phyloP scores from a whole-genome alignment of 805 yeast genomes.

The Kazachstania taianensis region DNA sequence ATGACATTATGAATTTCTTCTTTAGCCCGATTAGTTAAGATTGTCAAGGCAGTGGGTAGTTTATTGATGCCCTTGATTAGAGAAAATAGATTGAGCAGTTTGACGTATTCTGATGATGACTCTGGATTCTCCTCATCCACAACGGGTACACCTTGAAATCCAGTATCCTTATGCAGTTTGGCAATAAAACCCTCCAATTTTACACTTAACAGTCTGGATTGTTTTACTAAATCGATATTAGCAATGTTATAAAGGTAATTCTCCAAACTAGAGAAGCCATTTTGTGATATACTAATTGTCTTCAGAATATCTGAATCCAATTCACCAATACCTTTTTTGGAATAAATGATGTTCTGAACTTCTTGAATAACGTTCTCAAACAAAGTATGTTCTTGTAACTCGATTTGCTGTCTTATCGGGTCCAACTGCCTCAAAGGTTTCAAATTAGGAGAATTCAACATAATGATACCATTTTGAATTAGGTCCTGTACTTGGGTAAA shows the following conservation, averaged over 20 bases:
- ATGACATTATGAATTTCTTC: slow-evolving; percentile 57
- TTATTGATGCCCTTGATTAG: slow-evolving; percentile 53
- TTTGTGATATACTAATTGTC: slow-evolving; percentile 13
- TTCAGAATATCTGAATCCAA: slow-evolving; percentile 18
- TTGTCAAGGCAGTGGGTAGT: slow-evolving; percentile 46
- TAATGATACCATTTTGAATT: slow-evolving; percentile 35
- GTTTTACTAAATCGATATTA: slow-evolving; percentile 45
- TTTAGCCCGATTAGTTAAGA: slow-evolving; percentile 44
- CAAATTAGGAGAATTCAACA: slow-evolving; percentile 42
- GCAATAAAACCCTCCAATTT: slow-evolving; percentile 29
- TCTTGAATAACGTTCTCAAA: slow-evolving; percentile 73
- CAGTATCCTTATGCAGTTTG: slow-evolving; percentile 1
- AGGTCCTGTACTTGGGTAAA: slow-evolving; percentile 56
- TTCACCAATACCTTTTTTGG: slow-evolving; percentile 30
- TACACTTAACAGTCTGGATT: slow-evolving; percentile 32
- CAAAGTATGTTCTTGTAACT: slow-evolving; percentile 47
- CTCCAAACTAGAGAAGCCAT: slow-evolving; percentile 37
- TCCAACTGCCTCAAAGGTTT: slow-evolving; percentile 50
- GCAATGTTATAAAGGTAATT: slow-evolving; percentile 47
- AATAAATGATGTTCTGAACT: slow-evolving; percentile 55
- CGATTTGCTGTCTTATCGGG: slow-evolving; percentile 41
- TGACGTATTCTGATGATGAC: slow-evolving; percentile 26
- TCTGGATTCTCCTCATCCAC: not conserved
- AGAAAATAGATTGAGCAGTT: slow-evolving; percentile 38
- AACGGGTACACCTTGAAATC: not conserved